Evolutionary conservation across 2,329 filamentous ascomycete species (phyloP), one percentile per base, ranked within the genome.

Genomic region (Monilinia fructicola): DNA sequence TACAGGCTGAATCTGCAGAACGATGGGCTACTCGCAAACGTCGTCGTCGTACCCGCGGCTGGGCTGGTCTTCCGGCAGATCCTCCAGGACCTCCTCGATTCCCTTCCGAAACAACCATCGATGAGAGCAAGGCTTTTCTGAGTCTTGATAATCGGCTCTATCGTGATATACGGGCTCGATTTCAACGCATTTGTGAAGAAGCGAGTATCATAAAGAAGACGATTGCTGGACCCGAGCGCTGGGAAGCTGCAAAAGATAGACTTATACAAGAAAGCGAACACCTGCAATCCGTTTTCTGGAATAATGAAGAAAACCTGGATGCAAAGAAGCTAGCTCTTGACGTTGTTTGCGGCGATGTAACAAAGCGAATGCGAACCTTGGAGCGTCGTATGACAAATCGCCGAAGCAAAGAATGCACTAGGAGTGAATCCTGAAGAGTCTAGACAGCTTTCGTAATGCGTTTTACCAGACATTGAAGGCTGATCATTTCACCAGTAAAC

Each of bases 21-120:
- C 83, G 84, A 67, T 88, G 87, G 83, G 81, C 81, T 10, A 79
- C 83, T 10, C 82, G 86, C 67, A 92, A 91, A 75, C 85, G 89
- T 64, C 84, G 90, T 62, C 85, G 89, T 69, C 83, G 89, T 56
- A 89, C 87, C 64, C 83, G 86, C 72, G 85, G 84, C n/a, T 90
- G 87, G 81, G 87, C 85, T 53, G 87, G 88, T 2, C 76, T 90
- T 35, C 86, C 89, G 18, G 84, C 88, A 48, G 89, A 91, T 74
- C 85, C 86, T 9, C 84, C 87, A 1, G 86, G 87, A 5, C 85
- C 88, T 26, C 87, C 89, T 18, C 86, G 91, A 28, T 95, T 92
- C 70, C 90, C 90, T 0, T 94, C 91, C 0, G 91, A 95, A 77
- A 93, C 90, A 16, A 93, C 91, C 0, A 85, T 95, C 67, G 89